Evolutionary conservation across 2,329 filamentous ascomycete genomes (phyloP), one percentile per base, ranked within the genome.

Genomic region (Arthroderma uncinatum): DNA sequence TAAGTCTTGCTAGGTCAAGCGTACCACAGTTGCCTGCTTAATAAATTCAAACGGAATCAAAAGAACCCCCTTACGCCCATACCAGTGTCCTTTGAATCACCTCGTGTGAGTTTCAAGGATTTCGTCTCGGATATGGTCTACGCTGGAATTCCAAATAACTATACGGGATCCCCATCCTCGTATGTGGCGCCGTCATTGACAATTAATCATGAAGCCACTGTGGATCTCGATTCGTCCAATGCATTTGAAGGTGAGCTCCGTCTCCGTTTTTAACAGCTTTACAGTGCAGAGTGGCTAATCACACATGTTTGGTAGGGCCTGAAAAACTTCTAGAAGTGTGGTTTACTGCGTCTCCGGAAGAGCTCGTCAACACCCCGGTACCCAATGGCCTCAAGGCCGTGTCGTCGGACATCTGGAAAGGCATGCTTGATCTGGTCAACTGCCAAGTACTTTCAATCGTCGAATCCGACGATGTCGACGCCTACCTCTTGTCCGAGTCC

Each of bases 241-340:
- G 91, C 92, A 64, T 98, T 98, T 70, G 93, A 98, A 79, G 92
- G 86, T 87, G 69, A 59, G 75, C 50, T 36, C 59, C 8, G 2
- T 25, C 14, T 30, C 5, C n/a, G 7, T 21, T 47, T 25, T 25
- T 23, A 10, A 25, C 23, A 25, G 1, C 19, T 57, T 62, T 54
- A n/a, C 30, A 19, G 23, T 21, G 12, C 57, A 42, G 53, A 25
- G 61, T 68, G n/a, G 47, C 23, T 50, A 50, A 50, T 10, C 19
- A n/a, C 16, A 9, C n/a, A 12, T 28, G 16, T 14, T 14, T 39
- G 54, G 33, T 59, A 87, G 86, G 92, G 59, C 93, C 93, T 47
- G 93, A 98, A 78, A 98, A 98, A 79, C 81, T 98, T 57, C 81
- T 98, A 67, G 93, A 98, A 78, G 92, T 98, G 69, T 98, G 93